Base-by-base conservation (phyloP, 495 filamentous ascomycete genomes). In the Evansstolkia leycettana region DNA sequence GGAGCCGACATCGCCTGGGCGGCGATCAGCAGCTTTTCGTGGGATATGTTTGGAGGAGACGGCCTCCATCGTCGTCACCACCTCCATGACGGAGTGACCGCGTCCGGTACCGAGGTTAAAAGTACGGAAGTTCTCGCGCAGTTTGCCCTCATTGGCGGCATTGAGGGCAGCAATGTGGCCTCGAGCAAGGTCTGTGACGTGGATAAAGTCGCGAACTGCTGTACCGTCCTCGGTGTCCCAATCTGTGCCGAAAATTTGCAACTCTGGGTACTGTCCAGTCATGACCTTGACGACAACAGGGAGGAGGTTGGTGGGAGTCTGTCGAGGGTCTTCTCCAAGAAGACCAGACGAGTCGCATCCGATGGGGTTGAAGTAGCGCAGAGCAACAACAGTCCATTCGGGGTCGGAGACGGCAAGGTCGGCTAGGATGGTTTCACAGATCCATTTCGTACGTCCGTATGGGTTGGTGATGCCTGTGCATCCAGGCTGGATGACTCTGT, bases 1-100 rank as follows among this genome's bases (percentile, higher is more conserved):
- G 78, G 84, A 37, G 72, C 87, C 48, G 64, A 93, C 71, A 52
- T 92, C 90, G 10, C 81, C 76, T 8, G 89, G 63, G 33, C 84
- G 74, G 19, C 73, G 74, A 18, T 75, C 82, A 10, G 90, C 82
- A 14, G 81, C 80, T 28, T 70, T 68, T 49, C 70, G 73, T 28
- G 60, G 51, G 37, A 67, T 63, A 12, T 39, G 36, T 40, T 52
- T 60, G n/a, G 47, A 49, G n/a, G 52, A 55, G 10, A 63, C 60
- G 7, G 38, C 43, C 27, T 67, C 58, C 62, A 67, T 67, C 17
- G 68, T 58, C 30, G 44, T 54, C 10, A 72, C 60, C 5, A 72
- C 66, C 16, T 72, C 68, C 42, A 64, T 45, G 1, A 74, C 70
- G 0, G 69, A 71, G 28, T 68, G 55, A 2, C 70, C 70, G 4